phyloP scores from a whole-genome alignment of 768 basidiomycete species.

The Tricholoma sp. region DNA sequence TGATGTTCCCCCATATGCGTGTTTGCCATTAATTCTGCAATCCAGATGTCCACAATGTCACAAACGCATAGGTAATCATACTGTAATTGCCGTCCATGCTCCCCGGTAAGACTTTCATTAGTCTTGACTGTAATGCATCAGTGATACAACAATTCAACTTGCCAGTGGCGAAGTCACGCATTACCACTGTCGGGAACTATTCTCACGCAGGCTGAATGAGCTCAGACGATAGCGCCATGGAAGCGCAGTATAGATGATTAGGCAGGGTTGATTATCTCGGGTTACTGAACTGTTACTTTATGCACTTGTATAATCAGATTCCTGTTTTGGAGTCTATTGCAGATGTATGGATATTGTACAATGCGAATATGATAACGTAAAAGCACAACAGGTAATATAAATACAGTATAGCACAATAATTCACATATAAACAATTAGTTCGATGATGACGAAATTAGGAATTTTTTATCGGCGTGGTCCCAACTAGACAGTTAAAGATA shows the following conservation, averaged over 20 bases:
- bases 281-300: neutral
- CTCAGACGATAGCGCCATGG: slow-evolving; percentile 17
- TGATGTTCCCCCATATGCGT: slow-evolving; percentile 14
- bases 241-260: neutral
- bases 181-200: slow-evolving; percentile 90
- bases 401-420: slow-evolving; percentile 29
- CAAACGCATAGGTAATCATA: slow-evolving; percentile 82
- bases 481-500: slow-evolving; percentile 25
- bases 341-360: slow-evolving; percentile 9
- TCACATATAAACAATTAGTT: slow-evolving; percentile 12
- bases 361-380: slow-evolving; percentile 11
- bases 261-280: too few species aligned
- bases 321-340: neutral
- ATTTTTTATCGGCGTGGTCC: too few species aligned
- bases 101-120: slow-evolving; percentile 54
- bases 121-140: neutral
- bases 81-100: slow-evolving; percentile 90
- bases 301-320: neutral
- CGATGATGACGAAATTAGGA: too few species aligned
- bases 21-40: slow-evolving; percentile 1
- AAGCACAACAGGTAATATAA: slow-evolving; percentile 13
- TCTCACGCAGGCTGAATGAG: slow-evolving; percentile 52
- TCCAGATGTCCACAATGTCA: slow-evolving; percentile 91
- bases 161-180: slow-evolving; percentile 92
- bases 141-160: neutral